phyloP scores from a whole-genome alignment of 208 protist species.

The Angomonas ambiguus region DNA sequence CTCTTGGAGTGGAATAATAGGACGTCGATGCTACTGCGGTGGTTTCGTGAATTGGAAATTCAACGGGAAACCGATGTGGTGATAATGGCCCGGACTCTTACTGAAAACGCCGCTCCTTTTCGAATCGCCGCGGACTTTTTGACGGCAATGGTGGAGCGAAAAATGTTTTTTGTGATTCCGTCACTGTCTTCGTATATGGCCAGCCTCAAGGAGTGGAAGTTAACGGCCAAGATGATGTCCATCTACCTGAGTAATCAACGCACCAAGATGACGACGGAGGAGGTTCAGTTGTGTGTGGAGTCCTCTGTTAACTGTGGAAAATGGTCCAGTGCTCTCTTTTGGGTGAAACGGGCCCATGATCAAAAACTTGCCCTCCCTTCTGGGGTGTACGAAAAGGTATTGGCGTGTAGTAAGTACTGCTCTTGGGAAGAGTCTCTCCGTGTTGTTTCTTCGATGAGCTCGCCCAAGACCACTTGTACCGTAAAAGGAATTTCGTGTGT shows the following conservation, averaged over 20 bases:
- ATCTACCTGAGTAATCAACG: constrained; percentile 64
- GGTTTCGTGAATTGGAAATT: constrained; percentile 23
- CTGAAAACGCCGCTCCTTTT: constrained; percentile 51
- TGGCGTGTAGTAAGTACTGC: constrained; percentile 35
- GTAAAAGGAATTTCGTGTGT: constrained; percentile 40
- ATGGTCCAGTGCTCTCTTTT: constrained; percentile 79
- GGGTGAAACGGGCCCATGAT: constrained; percentile 62
- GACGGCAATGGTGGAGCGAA: constrained; percentile 43
- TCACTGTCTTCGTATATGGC: constrained; percentile 40
- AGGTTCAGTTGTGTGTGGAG: constrained; percentile 61
- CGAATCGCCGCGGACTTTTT: constrained; percentile 51
- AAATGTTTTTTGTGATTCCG: constrained; percentile 48
- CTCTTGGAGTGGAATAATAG: constrained; percentile 4
- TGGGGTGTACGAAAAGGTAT: constrained; percentile 45
- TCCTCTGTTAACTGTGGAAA: constrained; percentile 45
- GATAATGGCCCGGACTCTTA: constrained; percentile 64
- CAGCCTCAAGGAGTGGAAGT: constrained; percentile 36
- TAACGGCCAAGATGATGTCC: constrained; percentile 50
- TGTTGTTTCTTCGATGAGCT: constrained; percentile 47
- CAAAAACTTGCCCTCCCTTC: constrained; percentile 24
- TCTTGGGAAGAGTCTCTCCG: constrained; percentile 43
- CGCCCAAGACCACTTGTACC: constrained; percentile 38
- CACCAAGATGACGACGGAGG: constrained; percentile 20
- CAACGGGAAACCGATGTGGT: constrained; percentile 30
- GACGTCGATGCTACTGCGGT: background rate